Conservation (phyloP, 768 basidiomycete genomes). For the Hygrophoropsis aurantiaca region DNA sequence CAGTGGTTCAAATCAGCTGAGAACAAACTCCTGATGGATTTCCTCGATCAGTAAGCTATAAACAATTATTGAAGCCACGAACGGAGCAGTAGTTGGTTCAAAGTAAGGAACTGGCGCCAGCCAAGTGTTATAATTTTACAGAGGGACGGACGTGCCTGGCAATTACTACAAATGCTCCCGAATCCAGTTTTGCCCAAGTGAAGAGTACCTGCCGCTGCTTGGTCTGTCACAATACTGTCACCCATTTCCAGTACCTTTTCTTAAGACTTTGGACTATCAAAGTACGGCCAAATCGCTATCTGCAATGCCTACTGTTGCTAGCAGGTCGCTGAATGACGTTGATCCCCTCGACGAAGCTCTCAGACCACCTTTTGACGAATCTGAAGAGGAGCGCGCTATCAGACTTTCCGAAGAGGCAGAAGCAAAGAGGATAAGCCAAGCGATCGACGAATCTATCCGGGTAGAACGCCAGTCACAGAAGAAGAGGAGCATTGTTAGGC, state of each 20-base stretch:
- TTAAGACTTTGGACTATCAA: too few relatives aligned
- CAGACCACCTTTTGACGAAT: slow-evolving; percentile 66
- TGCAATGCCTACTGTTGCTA: slow-evolving; percentile 18
- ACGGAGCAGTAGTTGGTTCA: slow-evolving; percentile 1
- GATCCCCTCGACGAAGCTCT: slow-evolving; percentile 71
- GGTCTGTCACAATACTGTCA: too few relatives aligned
- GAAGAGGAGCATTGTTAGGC: slow-evolving; percentile 69
- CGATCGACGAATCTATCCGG: slow-evolving; percentile 75
- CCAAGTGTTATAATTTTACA: slow-evolving; percentile 7
- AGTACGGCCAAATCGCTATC: not conserved
- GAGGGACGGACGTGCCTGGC: slow-evolving; percentile 11
- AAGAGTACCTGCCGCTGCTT: not conserved
- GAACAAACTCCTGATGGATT: slow-evolving; percentile 6
- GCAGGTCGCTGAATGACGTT: slow-evolving; percentile 17
- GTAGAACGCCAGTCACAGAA: slow-evolving; percentile 54
- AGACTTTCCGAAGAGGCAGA: slow-evolving; percentile 65
- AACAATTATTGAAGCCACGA: slow-evolving; percentile 3
- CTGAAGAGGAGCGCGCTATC: slow-evolving; percentile 52
- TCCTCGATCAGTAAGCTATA: slow-evolving; percentile 8
- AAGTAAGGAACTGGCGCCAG: slow-evolving; percentile 5
- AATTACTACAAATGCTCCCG: slow-evolving; percentile 9
- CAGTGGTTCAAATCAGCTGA: slow-evolving; percentile 1
- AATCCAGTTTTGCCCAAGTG: slow-evolving; percentile 1
- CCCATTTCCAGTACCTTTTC: too few relatives aligned
- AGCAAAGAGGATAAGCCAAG: slow-evolving; percentile 60